Conservation (phyloP, 2,329 filamentous ascomycete species). For the Whalleya microplaca region DNA sequence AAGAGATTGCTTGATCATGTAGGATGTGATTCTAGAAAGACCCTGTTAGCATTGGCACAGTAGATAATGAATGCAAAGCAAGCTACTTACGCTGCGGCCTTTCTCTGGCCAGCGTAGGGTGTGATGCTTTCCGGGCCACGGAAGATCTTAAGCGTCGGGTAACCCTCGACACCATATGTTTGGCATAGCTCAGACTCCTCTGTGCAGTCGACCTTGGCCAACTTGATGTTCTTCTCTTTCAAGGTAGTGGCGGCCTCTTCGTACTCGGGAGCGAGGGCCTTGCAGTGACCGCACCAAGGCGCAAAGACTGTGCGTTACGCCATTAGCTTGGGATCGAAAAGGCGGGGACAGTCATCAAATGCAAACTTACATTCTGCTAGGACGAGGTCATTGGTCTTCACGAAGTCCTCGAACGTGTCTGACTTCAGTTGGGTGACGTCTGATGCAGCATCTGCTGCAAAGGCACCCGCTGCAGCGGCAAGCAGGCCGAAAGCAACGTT, state of each 20-base stretch:
- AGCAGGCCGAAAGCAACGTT: slow-evolving; percentile 56
- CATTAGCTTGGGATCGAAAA: slow-evolving; percentile 39
- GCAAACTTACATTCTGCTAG: slow-evolving; percentile 83
- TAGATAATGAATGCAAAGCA: not conserved
- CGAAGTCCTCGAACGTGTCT: slow-evolving; percentile 84
- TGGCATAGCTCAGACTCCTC: slow-evolving; percentile 92
- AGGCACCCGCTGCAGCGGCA: slow-evolving; percentile 58
- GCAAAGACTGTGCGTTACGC: slow-evolving; percentile 71
- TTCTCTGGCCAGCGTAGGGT: slow-evolving; percentile 87
- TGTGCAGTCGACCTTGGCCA: slow-evolving; percentile 93
- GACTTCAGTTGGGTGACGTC: slow-evolving; percentile 86
- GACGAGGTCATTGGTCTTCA: slow-evolving; percentile 84
- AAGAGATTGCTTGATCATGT: slow-evolving; percentile 98
- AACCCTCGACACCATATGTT: slow-evolving; percentile 89
- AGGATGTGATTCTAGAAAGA: slow-evolving; percentile 64
- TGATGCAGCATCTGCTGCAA: slow-evolving; percentile 67
- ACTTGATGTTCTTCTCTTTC: slow-evolving; percentile 85
- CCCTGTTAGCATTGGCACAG: slow-evolving; percentile 18
- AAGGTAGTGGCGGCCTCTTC: slow-evolving; percentile 82
- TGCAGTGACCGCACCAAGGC: slow-evolving; percentile 98
- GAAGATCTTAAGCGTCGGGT: slow-evolving; percentile 99
- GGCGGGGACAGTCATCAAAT: not conserved
- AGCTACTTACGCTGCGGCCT: slow-evolving; percentile 70
- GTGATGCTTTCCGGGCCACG: slow-evolving; percentile 80
- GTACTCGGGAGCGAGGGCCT: slow-evolving; percentile 92